Evolutionary conservation across 2,329 filamentous ascomycete genomes (phyloP), one percentile per base, ranked within the genome.

Genomic region (Cladosporium sp.): DNA sequence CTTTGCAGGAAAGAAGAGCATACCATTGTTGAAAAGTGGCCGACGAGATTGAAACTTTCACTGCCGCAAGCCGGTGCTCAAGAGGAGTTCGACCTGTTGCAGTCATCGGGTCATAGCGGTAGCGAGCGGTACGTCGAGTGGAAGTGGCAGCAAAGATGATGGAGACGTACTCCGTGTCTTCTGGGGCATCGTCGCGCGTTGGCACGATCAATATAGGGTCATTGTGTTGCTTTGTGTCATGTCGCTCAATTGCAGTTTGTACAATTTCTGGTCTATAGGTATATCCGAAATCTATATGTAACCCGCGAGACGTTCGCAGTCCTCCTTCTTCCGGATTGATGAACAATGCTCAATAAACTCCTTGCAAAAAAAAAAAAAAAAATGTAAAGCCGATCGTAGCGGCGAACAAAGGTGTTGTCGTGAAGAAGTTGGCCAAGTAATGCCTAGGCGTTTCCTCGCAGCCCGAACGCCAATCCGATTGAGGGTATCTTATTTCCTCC

Each of bases 231-330:
- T n/a, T n/a, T n/a, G n/a, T n/a, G n/a, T n/a, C n/a, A n/a, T n/a
- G n/a, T n/a, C n/a, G n/a, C n/a, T n/a, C n/a, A n/a, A n/a, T n/a
- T n/a, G 39, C 19, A 42, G 8, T 12, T 37, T 17, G 35, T 12
- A 20, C 13, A 5, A 42, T 1, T 19, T 40, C 5, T 42, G 39
- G 17, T 42, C 19, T 42, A 24, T 42, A 42, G 13, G 17, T 42
- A 22, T 42, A 42, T 42, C 2, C 13, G 5, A 20, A 20, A 13
- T 42, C 39, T 42, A 42, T 42, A 9, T 42, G 39, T 42, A 42
- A 13, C 6, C n/a, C n/a, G n/a, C n/a, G n/a, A n/a, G n/a, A n/a
- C n/a, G 39, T 59, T 76, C 12, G 59, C 67, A 0, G 70, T 71
- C 2, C 54, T 70, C 25, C 17, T 25, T 51, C 48, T 37, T 12